A percentile compares a stretch with the other conserved stretches of the same genome.
Conservation (phyloP, 2,329 filamentous ascomycete genomes). For the Cordyceps tenuipes region DNA sequence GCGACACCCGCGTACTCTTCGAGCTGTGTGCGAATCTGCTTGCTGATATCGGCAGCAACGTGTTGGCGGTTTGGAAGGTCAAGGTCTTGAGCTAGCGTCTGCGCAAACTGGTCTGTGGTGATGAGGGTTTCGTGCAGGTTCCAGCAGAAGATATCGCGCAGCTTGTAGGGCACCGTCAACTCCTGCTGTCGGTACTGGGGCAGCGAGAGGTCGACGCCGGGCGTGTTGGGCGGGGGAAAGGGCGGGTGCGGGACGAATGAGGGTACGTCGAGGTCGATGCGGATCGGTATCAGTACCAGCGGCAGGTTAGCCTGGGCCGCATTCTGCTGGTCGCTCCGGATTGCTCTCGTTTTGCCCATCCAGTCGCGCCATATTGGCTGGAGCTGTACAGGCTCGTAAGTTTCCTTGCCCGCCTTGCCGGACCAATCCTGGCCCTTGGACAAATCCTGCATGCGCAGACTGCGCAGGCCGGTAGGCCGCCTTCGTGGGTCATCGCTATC, state of each 20-base stretch:
- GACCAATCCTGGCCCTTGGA: conserved; percentile 53
- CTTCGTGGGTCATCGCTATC: conserved; percentile 70
- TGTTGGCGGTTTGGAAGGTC: conserved; percentile 70
- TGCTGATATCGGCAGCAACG: conserved; percentile 74
- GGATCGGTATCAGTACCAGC: conserved; percentile 86
- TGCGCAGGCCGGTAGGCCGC: conserved; percentile 76
- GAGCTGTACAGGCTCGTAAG: conserved; percentile 66
- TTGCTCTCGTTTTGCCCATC: conserved; percentile 66
- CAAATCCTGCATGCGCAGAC: conserved; percentile 67
- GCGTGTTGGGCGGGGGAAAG: conserved; percentile 54
- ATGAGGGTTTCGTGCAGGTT: conserved; percentile 91
- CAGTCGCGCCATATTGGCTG: conserved; percentile 93
- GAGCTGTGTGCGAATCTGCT: conserved; percentile 87
- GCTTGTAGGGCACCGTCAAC: conserved; percentile 70
- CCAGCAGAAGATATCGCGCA: conserved; percentile 96
- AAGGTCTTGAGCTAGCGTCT: conserved; percentile 80
- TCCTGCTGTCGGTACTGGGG: conserved; percentile 76
- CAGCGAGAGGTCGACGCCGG: conserved; percentile 59
- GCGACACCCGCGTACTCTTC: conserved; percentile 95
- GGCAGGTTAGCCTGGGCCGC: conserved; percentile 67
- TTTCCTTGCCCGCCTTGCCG: conserved; percentile 79
- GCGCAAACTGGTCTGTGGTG: conserved; percentile 94
- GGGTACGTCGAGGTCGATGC: conserved; percentile 88
- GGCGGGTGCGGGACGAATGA: conserved; percentile 61
- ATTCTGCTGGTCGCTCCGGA: conserved; percentile 51